Conservation (phyloP, 108 stramenopile genomes). For the Skeletonema grethae region DNA sequence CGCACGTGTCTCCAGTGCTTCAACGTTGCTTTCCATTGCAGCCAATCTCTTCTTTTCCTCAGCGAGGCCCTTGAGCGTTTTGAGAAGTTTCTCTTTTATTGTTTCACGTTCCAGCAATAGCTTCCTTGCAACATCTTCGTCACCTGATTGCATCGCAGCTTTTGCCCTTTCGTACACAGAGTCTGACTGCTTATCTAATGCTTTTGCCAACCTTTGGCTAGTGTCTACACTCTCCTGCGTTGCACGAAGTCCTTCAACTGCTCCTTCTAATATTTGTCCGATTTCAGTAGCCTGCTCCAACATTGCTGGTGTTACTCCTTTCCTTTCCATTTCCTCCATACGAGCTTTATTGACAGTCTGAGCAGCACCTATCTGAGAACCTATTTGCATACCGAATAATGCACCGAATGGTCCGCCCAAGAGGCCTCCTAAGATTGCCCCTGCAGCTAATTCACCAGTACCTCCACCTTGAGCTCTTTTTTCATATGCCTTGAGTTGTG, state of each 20-base stretch:
- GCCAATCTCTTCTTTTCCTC: slow-evolving; percentile 67
- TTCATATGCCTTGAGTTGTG: slow-evolving; percentile 38
- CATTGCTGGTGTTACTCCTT: slow-evolving; percentile 80
- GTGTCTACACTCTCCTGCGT: slow-evolving; percentile 68
- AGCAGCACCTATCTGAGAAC: slow-evolving; percentile 57
- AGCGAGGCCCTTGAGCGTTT: slow-evolving; percentile 54
- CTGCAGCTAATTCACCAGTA: slow-evolving; percentile 65
- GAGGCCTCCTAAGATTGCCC: slow-evolving; percentile 77
- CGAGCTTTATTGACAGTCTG: slow-evolving; percentile 64
- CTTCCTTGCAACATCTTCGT: slow-evolving; percentile 67
- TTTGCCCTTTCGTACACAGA: slow-evolving; percentile 73
- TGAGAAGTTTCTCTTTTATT: slow-evolving; percentile 69
- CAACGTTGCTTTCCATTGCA: slow-evolving; percentile 72
- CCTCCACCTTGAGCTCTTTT: slow-evolving; percentile 37
- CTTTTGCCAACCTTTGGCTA: slow-evolving; percentile 64
- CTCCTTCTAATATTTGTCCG: slow-evolving; percentile 61
- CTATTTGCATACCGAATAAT: slow-evolving; percentile 82
- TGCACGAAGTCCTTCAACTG: slow-evolving; percentile 67
- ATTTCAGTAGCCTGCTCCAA: slow-evolving; percentile 69
- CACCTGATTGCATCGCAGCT: slow-evolving; percentile 46
- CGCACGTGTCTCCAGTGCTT: slow-evolving; percentile 66
- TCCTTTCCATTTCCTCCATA: slow-evolving; percentile 75
- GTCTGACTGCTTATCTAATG: slow-evolving; percentile 57
- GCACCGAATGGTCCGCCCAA: slow-evolving; percentile 81
- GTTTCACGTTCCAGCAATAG: slow-evolving; percentile 61